phyloP scores from a whole-genome alignment of 2,329 filamentous ascomycete genomes.

The Trichoderma endophyticum region DNA sequence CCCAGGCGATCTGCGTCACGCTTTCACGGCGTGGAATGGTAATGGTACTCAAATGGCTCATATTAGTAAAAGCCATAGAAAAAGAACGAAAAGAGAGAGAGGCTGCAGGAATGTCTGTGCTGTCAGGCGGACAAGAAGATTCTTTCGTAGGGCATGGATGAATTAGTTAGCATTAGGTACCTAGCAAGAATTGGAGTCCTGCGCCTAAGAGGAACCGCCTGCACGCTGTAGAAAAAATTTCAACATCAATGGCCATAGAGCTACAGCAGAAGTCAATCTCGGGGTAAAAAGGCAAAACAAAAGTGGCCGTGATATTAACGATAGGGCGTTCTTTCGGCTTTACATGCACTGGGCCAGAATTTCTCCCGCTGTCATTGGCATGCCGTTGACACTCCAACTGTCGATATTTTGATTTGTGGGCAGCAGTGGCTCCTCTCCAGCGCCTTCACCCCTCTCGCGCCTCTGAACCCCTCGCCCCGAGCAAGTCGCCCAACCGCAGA shows the following conservation, averaged over 20 bases:
- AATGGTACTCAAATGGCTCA: not conserved
- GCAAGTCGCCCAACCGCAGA: constrained; percentile 18
- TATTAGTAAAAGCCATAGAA: not conserved
- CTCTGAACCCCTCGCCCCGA: constrained; percentile 20
- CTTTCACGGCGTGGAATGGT: not conserved
- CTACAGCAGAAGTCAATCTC: not conserved
- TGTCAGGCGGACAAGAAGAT: not conserved
- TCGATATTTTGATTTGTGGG: constrained; percentile 14
- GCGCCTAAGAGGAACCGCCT: not conserved
- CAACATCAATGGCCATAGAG: not conserved
- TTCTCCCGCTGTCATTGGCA: not conserved
- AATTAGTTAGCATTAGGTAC: not conserved
- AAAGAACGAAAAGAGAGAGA: not conserved
- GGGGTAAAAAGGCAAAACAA: not conserved
- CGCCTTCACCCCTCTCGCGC: constrained; percentile 15
- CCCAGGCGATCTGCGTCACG: not conserved
- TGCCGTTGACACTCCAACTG: not conserved
- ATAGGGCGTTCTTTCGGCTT: not conserved
- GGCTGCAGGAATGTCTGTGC: not conserved
- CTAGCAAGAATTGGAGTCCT: not conserved
- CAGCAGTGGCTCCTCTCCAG: constrained; percentile 17
- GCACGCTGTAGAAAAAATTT: not conserved
- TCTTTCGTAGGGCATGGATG: not conserved
- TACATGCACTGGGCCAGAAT: not conserved
- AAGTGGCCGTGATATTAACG: not conserved